Conservation (phyloP, 352 stramenopile species). For the Globisporangium echinulatum region DNA sequence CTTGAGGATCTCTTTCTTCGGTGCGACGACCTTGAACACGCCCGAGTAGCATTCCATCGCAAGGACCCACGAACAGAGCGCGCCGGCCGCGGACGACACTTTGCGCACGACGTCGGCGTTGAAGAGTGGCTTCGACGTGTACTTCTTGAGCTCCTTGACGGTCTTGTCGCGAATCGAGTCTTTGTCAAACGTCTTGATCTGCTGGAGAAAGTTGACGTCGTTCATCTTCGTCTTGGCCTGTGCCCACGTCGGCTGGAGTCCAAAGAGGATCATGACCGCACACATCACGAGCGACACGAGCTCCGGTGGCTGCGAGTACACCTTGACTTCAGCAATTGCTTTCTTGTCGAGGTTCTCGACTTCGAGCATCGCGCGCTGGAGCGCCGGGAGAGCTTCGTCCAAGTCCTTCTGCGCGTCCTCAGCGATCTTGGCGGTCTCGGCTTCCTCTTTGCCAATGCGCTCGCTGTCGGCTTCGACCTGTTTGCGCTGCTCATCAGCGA, state of each 20-base stretch:
- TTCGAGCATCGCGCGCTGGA: constrained; percentile 91
- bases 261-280: constrained; percentile 96
- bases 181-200: constrained; percentile 96
- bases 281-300: constrained; percentile 92
- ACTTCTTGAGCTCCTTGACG: constrained; percentile 93
- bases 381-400: constrained; percentile 88
- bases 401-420: constrained; percentile 94
- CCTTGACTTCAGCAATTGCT: constrained; percentile 93
- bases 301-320: constrained; percentile 90
- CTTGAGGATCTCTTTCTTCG: constrained; percentile 88
- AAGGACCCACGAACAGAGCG: constrained; percentile 88
- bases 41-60: constrained; percentile 90
- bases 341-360: constrained; percentile 96
- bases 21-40: constrained; percentile 85
- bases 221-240: constrained; percentile 93
- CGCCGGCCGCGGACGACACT: constrained; percentile 81
- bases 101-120: constrained; percentile 89
- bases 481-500: constrained; percentile 91
- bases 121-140: constrained; percentile 80
- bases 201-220: constrained; percentile 89
- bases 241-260: constrained; percentile 89
- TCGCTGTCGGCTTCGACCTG: constrained; percentile 93
- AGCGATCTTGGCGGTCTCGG: constrained; percentile 92
- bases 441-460: constrained; percentile 87
- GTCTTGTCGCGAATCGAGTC: constrained; percentile 92